These are phyloP conservation scores for Leucaena leucocephala DNA, from an alignment of 306 rosid species.

Conservation along the genomic window DNA sequence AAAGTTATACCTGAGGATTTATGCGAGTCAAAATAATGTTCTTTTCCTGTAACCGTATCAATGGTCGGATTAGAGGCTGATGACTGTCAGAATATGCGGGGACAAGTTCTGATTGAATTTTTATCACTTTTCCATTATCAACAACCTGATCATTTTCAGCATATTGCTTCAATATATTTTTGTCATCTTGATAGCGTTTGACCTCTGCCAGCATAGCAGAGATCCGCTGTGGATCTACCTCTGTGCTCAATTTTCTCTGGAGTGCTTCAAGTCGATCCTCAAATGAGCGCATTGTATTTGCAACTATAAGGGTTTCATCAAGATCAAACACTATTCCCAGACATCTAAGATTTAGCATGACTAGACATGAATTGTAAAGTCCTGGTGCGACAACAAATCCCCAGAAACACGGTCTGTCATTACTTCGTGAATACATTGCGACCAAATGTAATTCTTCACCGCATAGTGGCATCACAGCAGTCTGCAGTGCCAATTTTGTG, in stretches of 20 bases:
- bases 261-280: constrained; percentile 96
- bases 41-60: constrained; percentile 81
- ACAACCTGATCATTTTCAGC: constrained; percentile 91
- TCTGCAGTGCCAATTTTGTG: constrained; percentile 55
- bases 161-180: constrained; percentile 83
- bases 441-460: constrained; percentile 95
- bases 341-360: constrained; percentile 95
- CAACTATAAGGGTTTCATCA: constrained; percentile 96
- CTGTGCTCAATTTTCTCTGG: constrained; percentile 82
- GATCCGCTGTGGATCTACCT: constrained; percentile 79
- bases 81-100: constrained; percentile 82
- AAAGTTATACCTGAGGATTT: constrained; percentile 78
- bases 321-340: constrained; percentile 98
- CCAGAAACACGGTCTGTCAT: constrained; percentile 86
- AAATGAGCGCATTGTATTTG: constrained; percentile 98
- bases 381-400: constrained; percentile 80
- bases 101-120: constrained; percentile 83
- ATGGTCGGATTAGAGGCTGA: constrained; percentile 80
- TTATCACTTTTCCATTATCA: constrained; percentile 89
- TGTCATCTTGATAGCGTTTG: constrained; percentile 90
- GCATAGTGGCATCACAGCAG: constrained; percentile 76
- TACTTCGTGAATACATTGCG: constrained; percentile 79
- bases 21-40: constrained; percentile 95
- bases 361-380: constrained; percentile 83
- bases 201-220: constrained; percentile 87